phyloP scores from a whole-genome alignment of 1,284 basidiomycete genomes.

The Pseudozyma hubeiensis region DNA sequence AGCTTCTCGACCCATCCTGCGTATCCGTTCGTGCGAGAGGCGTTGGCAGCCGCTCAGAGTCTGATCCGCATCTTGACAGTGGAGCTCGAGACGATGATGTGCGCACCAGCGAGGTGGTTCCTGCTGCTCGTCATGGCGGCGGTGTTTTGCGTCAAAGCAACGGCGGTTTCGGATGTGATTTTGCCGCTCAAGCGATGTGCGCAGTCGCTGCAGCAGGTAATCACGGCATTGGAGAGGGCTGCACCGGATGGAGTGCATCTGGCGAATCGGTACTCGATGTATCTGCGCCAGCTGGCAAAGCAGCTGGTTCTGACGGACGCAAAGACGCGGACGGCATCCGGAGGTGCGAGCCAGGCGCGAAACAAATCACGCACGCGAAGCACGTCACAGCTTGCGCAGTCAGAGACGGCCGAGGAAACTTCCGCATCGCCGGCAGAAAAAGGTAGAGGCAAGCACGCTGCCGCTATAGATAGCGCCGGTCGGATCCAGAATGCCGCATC shows the following conservation, averaged over 20 bases:
- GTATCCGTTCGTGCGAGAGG: constrained; percentile 54
- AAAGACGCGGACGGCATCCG: constrained; percentile 27
- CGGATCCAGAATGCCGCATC: neutral
- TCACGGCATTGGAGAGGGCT: constrained; percentile 40
- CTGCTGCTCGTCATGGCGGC: constrained; percentile 54
- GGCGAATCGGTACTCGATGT: constrained; percentile 48
- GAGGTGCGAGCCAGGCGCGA: constrained; percentile 7
- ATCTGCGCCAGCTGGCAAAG: constrained; percentile 47
- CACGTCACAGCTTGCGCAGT: constrained; percentile 6
- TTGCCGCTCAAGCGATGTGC: constrained; percentile 49
- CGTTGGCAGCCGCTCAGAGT: constrained; percentile 52
- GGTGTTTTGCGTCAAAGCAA: constrained; percentile 53
- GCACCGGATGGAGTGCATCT: constrained; percentile 51
- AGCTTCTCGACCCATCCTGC: constrained; percentile 52
- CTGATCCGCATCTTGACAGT: constrained; percentile 52
- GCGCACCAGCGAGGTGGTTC: constrained; percentile 55
- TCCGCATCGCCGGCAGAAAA: constrained; percentile 7
- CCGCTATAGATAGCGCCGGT: neutral
- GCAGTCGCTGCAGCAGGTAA: constrained; percentile 50
- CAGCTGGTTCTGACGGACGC: constrained; percentile 50
- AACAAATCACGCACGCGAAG: constrained; percentile 21
- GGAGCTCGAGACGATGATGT: constrained; percentile 54
- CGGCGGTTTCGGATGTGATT: constrained; percentile 50
- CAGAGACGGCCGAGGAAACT: neutral
- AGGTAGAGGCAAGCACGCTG: constrained; percentile 1